phyloP scores from a whole-genome alignment of 2,329 filamentous ascomycete species.

The Colletotrichum sp. region DNA sequence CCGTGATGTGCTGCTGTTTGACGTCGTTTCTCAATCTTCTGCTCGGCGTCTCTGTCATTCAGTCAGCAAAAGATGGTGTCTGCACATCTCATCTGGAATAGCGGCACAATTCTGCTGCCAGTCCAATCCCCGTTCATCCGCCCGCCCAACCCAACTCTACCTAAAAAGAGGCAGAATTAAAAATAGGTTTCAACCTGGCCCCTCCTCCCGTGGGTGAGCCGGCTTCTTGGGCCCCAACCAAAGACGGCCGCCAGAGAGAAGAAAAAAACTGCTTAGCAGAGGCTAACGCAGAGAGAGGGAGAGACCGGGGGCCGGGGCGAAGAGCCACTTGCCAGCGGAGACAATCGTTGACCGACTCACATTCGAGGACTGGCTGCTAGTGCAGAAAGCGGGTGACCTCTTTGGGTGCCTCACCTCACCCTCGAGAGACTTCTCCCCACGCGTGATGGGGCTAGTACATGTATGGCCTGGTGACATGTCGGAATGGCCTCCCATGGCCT shows the following conservation, averaged over 20 bases:
- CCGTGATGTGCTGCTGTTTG: neutral
- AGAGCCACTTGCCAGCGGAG: neutral
- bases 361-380: neutral
- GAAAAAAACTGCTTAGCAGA: neutral
- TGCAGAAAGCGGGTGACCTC: neutral
- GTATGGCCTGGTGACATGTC: neutral
- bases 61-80: neutral
- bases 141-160: neutral
- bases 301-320: neutral
- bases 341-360: slow-evolving; percentile 1
- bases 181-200: slow-evolving; percentile 18
- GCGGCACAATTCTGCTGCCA: neutral
- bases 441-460: neutral
- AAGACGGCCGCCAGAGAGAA: slow-evolving; percentile 1
- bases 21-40: neutral
- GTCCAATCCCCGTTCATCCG: neutral
- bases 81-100: neutral
- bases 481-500: neutral
- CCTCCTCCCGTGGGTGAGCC: slow-evolving; percentile 15
- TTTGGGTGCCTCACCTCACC: neutral
- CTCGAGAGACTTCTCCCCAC: neutral
- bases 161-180: neutral
- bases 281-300: neutral
- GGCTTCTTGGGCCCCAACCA: slow-evolving; percentile 20
- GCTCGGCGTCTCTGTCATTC: neutral